Evolutionary conservation across 2,329 filamentous ascomycete genomes (phyloP), one percentile per base, ranked within the genome.

Genomic region (Berkeleyomyces rouxiae): DNA sequence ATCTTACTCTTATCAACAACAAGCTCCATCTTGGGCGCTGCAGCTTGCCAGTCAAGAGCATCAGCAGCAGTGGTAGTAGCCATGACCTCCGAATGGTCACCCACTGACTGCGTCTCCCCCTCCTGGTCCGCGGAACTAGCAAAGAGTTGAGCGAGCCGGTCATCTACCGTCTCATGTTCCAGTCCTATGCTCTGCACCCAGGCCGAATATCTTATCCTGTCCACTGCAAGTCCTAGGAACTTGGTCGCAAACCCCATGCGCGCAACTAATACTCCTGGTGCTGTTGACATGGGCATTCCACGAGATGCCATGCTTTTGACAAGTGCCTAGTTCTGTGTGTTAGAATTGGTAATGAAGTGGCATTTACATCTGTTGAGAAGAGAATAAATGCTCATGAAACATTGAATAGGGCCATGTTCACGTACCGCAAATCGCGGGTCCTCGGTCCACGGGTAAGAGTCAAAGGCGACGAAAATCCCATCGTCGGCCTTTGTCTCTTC

Each of bases 351-450:
- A 23, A 3, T 7, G 6, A 46, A n/a, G 23, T 4, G 2, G 31
- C 10, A 36, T 6, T 11, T 10, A 11, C 11, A 13, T 3, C 36
- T n/a, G 16, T 16, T 7, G 16, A 31, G 23, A 23, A 51, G 31
- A 33, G 31, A 51, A 11, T 31, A 51, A 51, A 51, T 2, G 23
- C 23, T 10, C 16, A 23, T 36, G 23, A 7, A 13, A 5, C 13
- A 37, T n/a, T 55, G 1, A 55, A 16, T n/a, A 43, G 9, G 3
- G 16, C 5, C 23, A 11, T 9, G 44, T 7, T 7, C 42, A 61
- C 67, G 51, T 73, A 83, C 83, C 73, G 87, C 82, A 69, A 88
- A 90, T 66, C 82, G 81, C 60, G 78, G 76, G 72, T 90, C 86
- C 65, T 79, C 79, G 65, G 78, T 77, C 86, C 86, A 90, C 16